Evolutionary conservation across 1,284 basidiomycete genomes (phyloP).

Genomic region (Moniliophthora roreri): DNA sequence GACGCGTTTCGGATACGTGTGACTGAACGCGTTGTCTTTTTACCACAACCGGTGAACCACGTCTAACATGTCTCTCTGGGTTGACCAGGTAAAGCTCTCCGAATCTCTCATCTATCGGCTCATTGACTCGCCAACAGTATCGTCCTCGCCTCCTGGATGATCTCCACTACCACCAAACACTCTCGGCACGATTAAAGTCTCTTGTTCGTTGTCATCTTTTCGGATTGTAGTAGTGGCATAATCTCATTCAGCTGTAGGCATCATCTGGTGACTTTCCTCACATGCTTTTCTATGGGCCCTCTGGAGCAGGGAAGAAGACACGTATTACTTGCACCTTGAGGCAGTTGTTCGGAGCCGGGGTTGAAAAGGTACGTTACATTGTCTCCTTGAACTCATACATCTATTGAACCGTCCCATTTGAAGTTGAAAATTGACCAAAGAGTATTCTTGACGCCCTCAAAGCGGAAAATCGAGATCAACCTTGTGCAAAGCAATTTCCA

Average conservation of each 20-base stretch:
- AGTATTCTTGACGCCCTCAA: conserved; percentile 93
- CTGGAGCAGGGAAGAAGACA: conserved; percentile 98
- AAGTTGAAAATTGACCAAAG: conserved; percentile 98
- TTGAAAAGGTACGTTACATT: conserved; percentile 73
- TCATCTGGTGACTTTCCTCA: conserved; percentile 95
- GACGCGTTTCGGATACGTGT: no score
- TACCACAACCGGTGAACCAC: neutral
- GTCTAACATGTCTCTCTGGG: conserved; percentile 80
- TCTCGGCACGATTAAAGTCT: conserved; percentile 81
- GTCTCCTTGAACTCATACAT: conserved; percentile 1
- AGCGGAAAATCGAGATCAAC: conserved; percentile 95
- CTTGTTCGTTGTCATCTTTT: conserved; percentile 51
- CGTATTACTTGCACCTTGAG: conserved; percentile 88
- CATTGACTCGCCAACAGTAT: conserved; percentile 51
- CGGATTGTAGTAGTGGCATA: neutral
- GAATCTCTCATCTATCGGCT: neutral
- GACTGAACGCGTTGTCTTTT: conserved; percentile 14
- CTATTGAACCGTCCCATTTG: neutral
- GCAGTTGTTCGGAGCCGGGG: conserved; percentile 90
- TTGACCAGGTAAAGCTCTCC: conserved; percentile 62
- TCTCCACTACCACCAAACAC: conserved; percentile 85
- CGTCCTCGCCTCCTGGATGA: conserved; percentile 85
- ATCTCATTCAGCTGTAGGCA: conserved; percentile 46
- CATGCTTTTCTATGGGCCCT: conserved; percentile 96
- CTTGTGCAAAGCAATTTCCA: conserved; percentile 98